These are phyloP conservation scores for Melaleuca alternifolia DNA, from an alignment of 345 rosid genomes.

Conservation along the genomic window DNA sequence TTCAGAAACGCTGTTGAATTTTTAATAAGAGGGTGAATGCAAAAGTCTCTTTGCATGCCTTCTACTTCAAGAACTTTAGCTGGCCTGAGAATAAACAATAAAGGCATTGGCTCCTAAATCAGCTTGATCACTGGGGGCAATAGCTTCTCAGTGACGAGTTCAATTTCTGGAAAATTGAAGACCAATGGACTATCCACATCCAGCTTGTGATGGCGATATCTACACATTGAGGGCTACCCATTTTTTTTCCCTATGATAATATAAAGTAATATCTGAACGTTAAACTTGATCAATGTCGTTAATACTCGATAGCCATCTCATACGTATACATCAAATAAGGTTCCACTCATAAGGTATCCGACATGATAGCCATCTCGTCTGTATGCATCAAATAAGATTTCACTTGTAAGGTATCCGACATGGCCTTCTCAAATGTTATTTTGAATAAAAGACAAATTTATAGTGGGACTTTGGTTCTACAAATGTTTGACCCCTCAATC, in stretches of 20 bases:
- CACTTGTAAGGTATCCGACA: background rate
- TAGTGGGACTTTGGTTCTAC: background rate
- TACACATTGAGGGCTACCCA: background rate
- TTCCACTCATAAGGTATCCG: background rate
- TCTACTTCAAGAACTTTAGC: background rate
- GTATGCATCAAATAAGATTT: background rate
- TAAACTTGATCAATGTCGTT: background rate
- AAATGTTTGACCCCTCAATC: background rate
- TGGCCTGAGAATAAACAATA: background rate
- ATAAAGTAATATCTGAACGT: background rate
- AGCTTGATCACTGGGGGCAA: background rate
- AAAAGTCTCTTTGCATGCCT: background rate
- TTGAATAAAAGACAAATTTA: background rate
- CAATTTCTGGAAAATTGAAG: background rate
- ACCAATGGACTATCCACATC: background rate
- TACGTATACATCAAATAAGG: background rate
- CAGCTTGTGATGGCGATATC: background rate
- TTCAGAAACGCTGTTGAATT: background rate
- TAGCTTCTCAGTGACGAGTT: background rate
- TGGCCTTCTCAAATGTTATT: background rate
- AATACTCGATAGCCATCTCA: accelerated
- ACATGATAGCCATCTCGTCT: accelerated
- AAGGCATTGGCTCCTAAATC: background rate
- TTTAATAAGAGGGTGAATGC: background rate
- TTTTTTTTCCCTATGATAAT: background rate